Percentiles rank a stretch among this genome's conserved stretches.
Conservation (phyloP, 2,329 filamentous ascomycete species). For the Onygenales sp. region DNA sequence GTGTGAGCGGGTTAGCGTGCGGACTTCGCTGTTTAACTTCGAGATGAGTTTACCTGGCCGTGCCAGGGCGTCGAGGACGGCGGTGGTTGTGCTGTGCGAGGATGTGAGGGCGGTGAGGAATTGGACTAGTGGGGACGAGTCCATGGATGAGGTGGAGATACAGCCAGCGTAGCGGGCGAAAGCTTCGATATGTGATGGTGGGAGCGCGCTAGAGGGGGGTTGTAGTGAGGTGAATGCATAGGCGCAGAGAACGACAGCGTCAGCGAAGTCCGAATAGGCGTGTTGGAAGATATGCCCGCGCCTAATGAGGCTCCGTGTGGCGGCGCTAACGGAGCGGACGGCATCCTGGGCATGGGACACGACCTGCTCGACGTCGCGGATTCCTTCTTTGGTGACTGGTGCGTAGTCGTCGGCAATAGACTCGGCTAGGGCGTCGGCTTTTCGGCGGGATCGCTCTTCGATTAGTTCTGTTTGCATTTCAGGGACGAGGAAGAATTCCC, state of each 20-base stretch:
- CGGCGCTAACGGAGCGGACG: constrained; percentile 72
- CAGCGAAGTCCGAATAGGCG: constrained; percentile 42
- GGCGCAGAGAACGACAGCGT: constrained; percentile 32
- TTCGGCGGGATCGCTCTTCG: constrained; percentile 75
- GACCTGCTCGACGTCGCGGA: constrained; percentile 86
- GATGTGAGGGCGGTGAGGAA: constrained; percentile 71
- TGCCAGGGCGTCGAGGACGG: constrained; percentile 68
- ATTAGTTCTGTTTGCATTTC: constrained; percentile 87
- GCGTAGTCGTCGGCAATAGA: constrained; percentile 82
- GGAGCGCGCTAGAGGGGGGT: constrained; percentile 52
- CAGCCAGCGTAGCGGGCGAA: constrained; percentile 61
- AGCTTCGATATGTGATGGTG: constrained; percentile 56
- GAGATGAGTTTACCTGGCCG: constrained; percentile 70
- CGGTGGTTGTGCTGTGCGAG: constrained; percentile 73
- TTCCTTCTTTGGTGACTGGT: constrained; percentile 59
- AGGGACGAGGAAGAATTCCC: constrained; percentile 97
- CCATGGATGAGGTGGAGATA: constrained; percentile 50
- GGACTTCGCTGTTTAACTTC: constrained; percentile 63
- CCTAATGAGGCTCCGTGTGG: constrained; percentile 72
- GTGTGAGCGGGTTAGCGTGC: constrained; percentile 67
- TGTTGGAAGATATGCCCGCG: constrained; percentile 66
- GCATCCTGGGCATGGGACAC: constrained; percentile 84
- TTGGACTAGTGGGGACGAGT: constrained; percentile 61
- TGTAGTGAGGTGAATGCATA: constrained; percentile 43
- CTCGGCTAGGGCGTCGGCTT: constrained; percentile 73